These are phyloP conservation scores for Paralagenidium karlingii DNA, from an alignment of 352 stramenopile genomes.

Conservation along the genomic window DNA sequence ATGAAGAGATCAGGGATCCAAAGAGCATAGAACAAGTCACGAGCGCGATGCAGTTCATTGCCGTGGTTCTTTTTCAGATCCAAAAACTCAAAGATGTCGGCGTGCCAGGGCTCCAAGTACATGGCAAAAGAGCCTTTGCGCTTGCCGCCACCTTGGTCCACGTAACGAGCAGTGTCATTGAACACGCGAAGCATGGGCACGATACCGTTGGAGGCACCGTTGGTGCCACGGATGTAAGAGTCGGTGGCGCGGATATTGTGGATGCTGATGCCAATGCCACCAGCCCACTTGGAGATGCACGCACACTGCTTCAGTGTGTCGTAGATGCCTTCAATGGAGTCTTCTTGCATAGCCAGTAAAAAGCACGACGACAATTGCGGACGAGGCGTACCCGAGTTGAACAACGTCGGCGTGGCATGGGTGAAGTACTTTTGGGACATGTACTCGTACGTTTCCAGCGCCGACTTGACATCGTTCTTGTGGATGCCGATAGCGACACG, in stretches of 20 bases:
- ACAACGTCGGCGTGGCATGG: slow-evolving; percentile 98
- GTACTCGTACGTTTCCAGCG: slow-evolving; percentile 97
- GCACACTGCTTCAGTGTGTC: slow-evolving; percentile 98
- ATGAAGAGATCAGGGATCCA: slow-evolving; percentile 99
- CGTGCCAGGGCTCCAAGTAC: slow-evolving; percentile 99
- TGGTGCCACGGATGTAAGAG: slow-evolving; percentile 97
- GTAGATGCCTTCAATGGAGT: slow-evolving; percentile 99
- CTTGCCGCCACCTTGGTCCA: slow-evolving; percentile 97
- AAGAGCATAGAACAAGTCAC: slow-evolving; percentile 98
- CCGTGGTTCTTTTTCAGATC: slow-evolving; percentile 99
- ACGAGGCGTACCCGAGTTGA: slow-evolving; percentile 97
- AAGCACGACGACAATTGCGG: slow-evolving; percentile 98
- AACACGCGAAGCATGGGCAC: slow-evolving; percentile 99
- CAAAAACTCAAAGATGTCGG: slow-evolving; percentile 97
- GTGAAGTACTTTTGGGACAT: slow-evolving; percentile 97
- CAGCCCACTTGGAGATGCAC: slow-evolving; percentile 98
- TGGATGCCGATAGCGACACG: slow-evolving; percentile 97
- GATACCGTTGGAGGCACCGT: slow-evolving; percentile 98
- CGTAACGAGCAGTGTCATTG: slow-evolving; percentile 99
- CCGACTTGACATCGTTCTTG: slow-evolving; percentile 88
- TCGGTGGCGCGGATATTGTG: slow-evolving; percentile 96
- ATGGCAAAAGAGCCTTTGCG: slow-evolving; percentile 97
- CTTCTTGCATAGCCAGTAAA: slow-evolving; percentile 96
- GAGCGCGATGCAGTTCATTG: slow-evolving; percentile 94
- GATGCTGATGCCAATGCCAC: slow-evolving; percentile 96